Conservation (phyloP, 139 green algal species). For the Chlorella sp. region DNA sequence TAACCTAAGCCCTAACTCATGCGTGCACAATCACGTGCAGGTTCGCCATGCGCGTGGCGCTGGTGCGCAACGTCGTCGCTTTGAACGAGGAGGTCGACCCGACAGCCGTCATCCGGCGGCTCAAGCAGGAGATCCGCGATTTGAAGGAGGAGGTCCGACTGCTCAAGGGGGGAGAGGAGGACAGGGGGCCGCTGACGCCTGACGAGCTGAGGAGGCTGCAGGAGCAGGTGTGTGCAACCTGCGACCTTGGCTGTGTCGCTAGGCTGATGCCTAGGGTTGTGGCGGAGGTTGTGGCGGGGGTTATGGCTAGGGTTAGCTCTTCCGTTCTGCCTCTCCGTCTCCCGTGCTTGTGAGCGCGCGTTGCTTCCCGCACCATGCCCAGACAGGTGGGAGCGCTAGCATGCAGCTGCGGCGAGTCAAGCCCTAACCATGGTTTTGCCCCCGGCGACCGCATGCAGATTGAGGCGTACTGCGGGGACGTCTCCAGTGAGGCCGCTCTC, state of each 20-base stretch:
- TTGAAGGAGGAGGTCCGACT: slow-evolving; percentile 75
- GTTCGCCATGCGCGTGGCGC: slow-evolving; percentile 87
- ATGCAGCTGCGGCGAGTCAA: too few relatives aligned
- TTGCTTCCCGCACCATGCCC: too few relatives aligned
- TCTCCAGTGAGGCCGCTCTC: slow-evolving; percentile 37
- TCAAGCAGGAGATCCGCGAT: slow-evolving; percentile 55
- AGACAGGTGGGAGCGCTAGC: too few relatives aligned
- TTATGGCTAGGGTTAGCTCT: too few relatives aligned
- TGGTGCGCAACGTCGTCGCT: slow-evolving; percentile 70
- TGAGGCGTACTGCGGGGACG: slow-evolving; percentile 45
- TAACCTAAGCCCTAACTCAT: too few relatives aligned
- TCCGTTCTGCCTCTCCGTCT: too few relatives aligned
- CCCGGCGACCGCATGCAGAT: slow-evolving; percentile 19
- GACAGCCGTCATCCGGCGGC: slow-evolving; percentile 60
- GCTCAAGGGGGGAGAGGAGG: slow-evolving; percentile 44
- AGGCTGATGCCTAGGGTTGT: too few relatives aligned
- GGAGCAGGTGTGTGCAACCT: slow-evolving; percentile 40
- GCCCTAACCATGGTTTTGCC: too few relatives aligned
- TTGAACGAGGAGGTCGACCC: slow-evolving; percentile 91
- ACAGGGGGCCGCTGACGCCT: slow-evolving; percentile 54
- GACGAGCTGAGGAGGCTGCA: slow-evolving; percentile 54
- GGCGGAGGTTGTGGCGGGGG: too few relatives aligned
- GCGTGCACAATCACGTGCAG: too few relatives aligned
- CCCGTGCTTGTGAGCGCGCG: too few relatives aligned
- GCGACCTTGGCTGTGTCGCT: too few relatives aligned